phyloP scores from a whole-genome alignment of 2,329 filamentous ascomycete species.

The Fusarium ambrosium region DNA sequence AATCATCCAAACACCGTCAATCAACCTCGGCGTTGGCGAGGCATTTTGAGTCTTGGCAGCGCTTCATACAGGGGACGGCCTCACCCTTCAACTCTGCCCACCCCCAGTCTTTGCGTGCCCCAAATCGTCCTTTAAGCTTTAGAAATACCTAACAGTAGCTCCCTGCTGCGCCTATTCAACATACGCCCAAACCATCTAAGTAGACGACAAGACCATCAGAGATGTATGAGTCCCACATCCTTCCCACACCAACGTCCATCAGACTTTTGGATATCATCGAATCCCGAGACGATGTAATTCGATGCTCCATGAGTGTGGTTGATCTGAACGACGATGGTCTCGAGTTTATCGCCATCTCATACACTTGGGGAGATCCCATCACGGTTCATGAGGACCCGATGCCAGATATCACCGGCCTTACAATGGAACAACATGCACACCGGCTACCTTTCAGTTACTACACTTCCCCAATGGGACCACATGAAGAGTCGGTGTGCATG shows the following conservation, averaged over 20 bases:
- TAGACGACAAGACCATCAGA: background rate
- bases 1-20: background rate
- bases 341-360: conserved; percentile 2
- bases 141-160: background rate
- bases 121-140: background rate
- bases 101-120: background rate
- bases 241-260: background rate
- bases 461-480: background rate
- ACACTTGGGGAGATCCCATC: conserved; percentile 6
- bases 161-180: background rate
- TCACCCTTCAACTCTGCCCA: background rate
- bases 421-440: background rate
- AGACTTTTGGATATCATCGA: background rate
- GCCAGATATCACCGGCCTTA: background rate
- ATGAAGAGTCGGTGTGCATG: background rate
- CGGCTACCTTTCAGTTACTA: background rate
- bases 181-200: background rate
- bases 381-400: background rate
- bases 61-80: background rate
- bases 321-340: background rate
- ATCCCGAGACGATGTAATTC: background rate
- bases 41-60: background rate
- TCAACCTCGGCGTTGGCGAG: background rate
- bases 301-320: background rate
- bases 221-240: background rate